Percentiles rank a stretch among this genome's conserved stretches.
phyloP scores from a whole-genome alignment of 768 basidiomycete species.

The Cyclocybe aegerita region DNA sequence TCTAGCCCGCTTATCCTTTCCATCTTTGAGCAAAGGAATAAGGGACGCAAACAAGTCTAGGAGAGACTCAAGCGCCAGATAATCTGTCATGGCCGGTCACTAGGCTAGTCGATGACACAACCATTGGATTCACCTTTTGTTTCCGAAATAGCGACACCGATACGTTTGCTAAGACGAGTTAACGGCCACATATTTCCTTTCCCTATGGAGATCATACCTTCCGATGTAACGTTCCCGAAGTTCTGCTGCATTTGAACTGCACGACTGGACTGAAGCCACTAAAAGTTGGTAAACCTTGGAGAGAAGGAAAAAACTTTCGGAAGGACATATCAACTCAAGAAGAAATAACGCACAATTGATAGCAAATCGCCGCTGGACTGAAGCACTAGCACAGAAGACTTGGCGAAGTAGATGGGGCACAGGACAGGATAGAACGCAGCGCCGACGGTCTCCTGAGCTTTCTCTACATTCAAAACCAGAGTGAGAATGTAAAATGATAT shows the following conservation, averaged over 20 bases:
- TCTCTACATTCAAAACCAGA: background rate
- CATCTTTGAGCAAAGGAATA: constrained; percentile 42
- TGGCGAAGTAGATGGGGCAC: constrained; percentile 18
- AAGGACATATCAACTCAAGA: constrained; percentile 17
- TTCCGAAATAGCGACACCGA: constrained; percentile 48
- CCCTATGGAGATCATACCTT: constrained; percentile 34
- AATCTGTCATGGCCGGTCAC: constrained; percentile 35
- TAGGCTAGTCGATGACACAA: background rate
- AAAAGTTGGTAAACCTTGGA: constrained; percentile 53
- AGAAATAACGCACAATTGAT: constrained; percentile 20
- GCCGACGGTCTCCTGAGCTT: constrained; percentile 18
- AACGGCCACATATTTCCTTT: background rate
- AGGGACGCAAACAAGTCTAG: constrained; percentile 57
- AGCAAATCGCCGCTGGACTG: constrained; percentile 19
- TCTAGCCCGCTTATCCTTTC: constrained; percentile 34
- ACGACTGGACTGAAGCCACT: constrained; percentile 42
- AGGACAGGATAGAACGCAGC: constrained; percentile 20
- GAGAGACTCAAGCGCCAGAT: constrained; percentile 55
- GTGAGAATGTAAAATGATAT: constrained; percentile 9
- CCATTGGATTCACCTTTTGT: constrained; percentile 39
- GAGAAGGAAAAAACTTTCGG: background rate
- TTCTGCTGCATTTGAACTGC: constrained; percentile 40
- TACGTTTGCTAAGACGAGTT: constrained; percentile 31
- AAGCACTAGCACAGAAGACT: background rate
- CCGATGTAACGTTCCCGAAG: constrained; percentile 48